Base-by-base conservation (phyloP, 768 basidiomycete genomes). In the Tylopilus sp. region DNA sequence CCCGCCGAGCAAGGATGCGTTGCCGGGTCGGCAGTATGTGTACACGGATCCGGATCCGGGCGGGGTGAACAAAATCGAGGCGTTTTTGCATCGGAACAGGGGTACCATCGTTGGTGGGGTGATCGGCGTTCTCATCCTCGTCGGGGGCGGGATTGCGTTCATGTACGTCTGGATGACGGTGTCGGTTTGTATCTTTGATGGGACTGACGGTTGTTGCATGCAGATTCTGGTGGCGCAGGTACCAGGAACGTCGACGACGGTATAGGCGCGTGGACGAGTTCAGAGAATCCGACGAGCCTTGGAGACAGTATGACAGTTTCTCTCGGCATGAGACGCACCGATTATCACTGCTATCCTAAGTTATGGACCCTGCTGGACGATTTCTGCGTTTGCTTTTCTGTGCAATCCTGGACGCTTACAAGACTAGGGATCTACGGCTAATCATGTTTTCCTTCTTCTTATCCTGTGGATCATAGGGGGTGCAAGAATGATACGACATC, bases 21-120 rank as follows among this genome's bases (percentile, higher is more conserved):
- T 79, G 1, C 68, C 71, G 0, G 55, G 57, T 3, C 62, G 85
- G 48, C 69, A 77, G 44, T 67, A 72, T 2, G 45, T 36, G 0
- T 85, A 83, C 58, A 70, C 71, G 21, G 69, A 85, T 65, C 85
- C 85, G 6, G 79, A 83, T 60, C 79, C 76, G 11, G 60, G 75
- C 42, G 81, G 79, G 6, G n/a, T 78, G 26, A 41, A 39, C 42
- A 74, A 76, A 54, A 53, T 82, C 23, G 59, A 55, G 40, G 53
- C 55, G 0, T 83, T 85, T 56, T 63, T 85, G 57, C 50, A 55
- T 2, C 58, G 56, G 20, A 67, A 80, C 54, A 79, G 79, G 67
- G 71, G 71, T 47, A 69, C 65, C 33, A 67, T 86, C 26, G 67
- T 83, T 28, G 79, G 79, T 10, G 79, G 74, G 2, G 56, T 75